These are phyloP conservation scores for Agarophyton chilense DNA, from an alignment of 23 red algal genomes.

Conservation along the genomic window DNA sequence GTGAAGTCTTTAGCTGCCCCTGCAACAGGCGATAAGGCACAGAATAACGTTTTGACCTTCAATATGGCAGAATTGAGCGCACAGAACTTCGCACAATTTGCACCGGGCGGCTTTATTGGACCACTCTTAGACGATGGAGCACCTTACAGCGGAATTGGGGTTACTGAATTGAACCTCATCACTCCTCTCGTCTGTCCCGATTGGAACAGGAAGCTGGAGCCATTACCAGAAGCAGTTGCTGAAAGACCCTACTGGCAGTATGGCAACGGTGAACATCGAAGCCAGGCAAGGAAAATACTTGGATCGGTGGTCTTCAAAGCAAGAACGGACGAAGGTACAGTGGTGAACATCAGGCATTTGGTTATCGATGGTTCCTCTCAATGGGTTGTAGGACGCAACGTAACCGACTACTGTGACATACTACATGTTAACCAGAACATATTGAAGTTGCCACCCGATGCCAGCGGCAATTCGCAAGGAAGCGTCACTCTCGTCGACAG, in stretches of 20 bases:
- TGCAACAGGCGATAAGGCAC: neutral
- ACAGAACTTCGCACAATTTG: neutral
- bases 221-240: conserved; percentile 15
- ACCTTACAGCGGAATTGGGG: conserved; percentile 51
- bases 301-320: conserved; percentile 2
- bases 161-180: neutral
- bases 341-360: conserved; percentile 16
- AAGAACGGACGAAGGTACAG: neutral
- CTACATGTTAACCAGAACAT: conserved; percentile 17
- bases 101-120: neutral
- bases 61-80: neutral
- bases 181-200: neutral
- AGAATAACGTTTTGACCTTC: neutral
- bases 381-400: conserved; percentile 53
- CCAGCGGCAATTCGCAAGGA: neutral
- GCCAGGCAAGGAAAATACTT: neutral
- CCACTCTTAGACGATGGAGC: conserved; percentile 41
- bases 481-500: neutral
- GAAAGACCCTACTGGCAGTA: conserved; percentile 56
- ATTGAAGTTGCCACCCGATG: neutral
- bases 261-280: conserved; percentile 27
- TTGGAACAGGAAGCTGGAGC: conserved; percentile 11
- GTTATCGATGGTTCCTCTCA: conserved; percentile 49
- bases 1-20: neutral
- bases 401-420: conserved; percentile 23